Percentiles rank a stretch among this genome's conserved stretches.
phyloP scores from a whole-genome alignment of 2,329 filamentous ascomycete species.

The Hysterium pulicare region DNA sequence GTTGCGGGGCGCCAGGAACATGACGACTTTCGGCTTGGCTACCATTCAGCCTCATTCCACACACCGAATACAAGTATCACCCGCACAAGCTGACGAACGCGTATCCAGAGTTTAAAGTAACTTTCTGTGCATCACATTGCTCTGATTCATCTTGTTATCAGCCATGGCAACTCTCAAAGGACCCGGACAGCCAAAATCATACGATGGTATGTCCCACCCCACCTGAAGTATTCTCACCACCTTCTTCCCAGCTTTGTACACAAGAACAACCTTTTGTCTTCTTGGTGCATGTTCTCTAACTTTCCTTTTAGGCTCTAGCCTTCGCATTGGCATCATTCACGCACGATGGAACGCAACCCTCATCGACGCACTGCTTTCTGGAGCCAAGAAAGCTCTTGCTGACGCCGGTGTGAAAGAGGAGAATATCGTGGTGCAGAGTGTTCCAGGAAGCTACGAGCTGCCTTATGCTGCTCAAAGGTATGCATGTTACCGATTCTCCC shows the following conservation, averaged over 20 bases:
- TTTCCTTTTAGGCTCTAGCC: slow-evolving; percentile 47
- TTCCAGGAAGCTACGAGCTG: slow-evolving; percentile 92
- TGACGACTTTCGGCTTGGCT: slow-evolving; percentile 7
- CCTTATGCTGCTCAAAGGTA: slow-evolving; percentile 86
- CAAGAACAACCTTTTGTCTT: background rate
- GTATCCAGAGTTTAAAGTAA: no score
- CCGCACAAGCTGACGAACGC: no score
- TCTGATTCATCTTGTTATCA: no score
- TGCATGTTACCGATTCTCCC: slow-evolving; percentile 19
- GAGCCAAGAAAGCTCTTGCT: slow-evolving; percentile 73
- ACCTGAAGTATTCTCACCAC: background rate
- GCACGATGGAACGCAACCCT: slow-evolving; percentile 91
- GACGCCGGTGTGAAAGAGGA: slow-evolving; percentile 77
- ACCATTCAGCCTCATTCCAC: no score
- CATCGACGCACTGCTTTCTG: slow-evolving; percentile 79
- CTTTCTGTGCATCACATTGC: no score
- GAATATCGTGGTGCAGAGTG: slow-evolving; percentile 85
- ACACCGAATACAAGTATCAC: no score
- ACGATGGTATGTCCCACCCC: slow-evolving; percentile 49
- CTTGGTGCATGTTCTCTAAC: no score
- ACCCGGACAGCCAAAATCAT: slow-evolving; percentile 55
- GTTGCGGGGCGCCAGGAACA: background rate
- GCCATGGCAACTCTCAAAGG: slow-evolving; percentile 59
- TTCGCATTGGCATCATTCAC: slow-evolving; percentile 93
- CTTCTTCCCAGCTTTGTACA: background rate